Base-by-base conservation (phyloP, 768 basidiomycete species). In the Pilatotrama ljubarskyi region DNA sequence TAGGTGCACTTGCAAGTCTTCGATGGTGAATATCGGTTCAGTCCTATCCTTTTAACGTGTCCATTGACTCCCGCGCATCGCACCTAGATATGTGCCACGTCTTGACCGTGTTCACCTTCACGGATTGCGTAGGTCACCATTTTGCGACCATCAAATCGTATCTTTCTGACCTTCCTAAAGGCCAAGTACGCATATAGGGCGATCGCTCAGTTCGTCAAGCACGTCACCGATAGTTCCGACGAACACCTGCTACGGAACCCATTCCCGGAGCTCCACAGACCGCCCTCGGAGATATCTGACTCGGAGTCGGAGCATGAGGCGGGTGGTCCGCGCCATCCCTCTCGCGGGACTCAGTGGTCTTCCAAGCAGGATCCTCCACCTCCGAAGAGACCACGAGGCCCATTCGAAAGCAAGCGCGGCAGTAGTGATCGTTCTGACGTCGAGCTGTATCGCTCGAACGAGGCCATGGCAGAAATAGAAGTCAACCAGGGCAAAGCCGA, bases 1-100 rank as follows among this genome's bases (percentile, higher is more conserved):
- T 29, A 87, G 79, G 88, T 91, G 48, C 88, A 90, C 72, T 76
- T 91, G 0, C 90, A 91, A 69, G 81, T 89, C 0, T 90, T 82
- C 66, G 90, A 92, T 67, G 88, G 86, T 86, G 62, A 32, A 77
- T 15, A 52, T 0, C 24, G 4, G 37, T 40, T 72, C 26, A 15
- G 29, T 37, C 44, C 25, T n/a, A 47, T 44, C 25, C 22, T n/a
- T 32, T 5, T 36, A 8, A 26, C 25, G 55, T 55, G 51, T 44
- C 54, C 40, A 53, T 18, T 56, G 40, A 8, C 18, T 38, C 47
- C 8, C 35, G n/a, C n/a, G n/a, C n/a, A n/a, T n/a, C 24, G 24
- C 60, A 4, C 10, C 29, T 10, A 87, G 86, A 84, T 22, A 87
- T 86, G 78, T 87, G 86, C 55, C 88, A 91, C 73, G 89, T 89